Percentiles rank a stretch among this genome's conserved stretches.
phyloP scores from a whole-genome alignment of 306 rosid species.

The Medicago arabica region DNA sequence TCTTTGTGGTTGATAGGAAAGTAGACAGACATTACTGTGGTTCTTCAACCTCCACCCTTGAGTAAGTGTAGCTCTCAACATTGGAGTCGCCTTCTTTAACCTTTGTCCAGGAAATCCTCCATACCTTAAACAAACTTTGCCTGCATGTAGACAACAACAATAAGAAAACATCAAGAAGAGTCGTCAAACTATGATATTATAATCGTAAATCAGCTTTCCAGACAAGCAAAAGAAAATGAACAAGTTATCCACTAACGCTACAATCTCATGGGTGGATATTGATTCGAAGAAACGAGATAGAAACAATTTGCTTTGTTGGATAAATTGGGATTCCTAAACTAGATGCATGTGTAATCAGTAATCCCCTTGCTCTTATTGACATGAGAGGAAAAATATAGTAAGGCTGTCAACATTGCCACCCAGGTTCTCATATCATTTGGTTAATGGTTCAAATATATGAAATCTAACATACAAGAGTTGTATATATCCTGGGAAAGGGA shows the following conservation, averaged over 20 bases:
- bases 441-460: slow-evolving; percentile 10
- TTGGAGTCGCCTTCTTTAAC: slow-evolving; percentile 47
- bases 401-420: slow-evolving; percentile 8
- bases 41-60: slow-evolving; percentile 55
- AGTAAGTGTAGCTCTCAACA: slow-evolving; percentile 50
- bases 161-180: slow-evolving; percentile 26
- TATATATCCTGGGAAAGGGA: background rate
- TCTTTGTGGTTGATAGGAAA: slow-evolving; percentile 7
- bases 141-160: slow-evolving; percentile 54
- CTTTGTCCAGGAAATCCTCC: slow-evolving; percentile 75
- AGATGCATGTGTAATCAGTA: slow-evolving; percentile 8
- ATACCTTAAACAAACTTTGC: slow-evolving; percentile 57
- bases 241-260: slow-evolving; percentile 8
- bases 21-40: slow-evolving; percentile 37
- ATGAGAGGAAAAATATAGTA: slow-evolving; percentile 3
- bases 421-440: slow-evolving; percentile 17
- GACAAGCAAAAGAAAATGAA: slow-evolving; percentile 28
- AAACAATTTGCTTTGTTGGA: slow-evolving; percentile 21
- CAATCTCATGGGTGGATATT: slow-evolving; percentile 24
- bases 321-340: slow-evolving; percentile 13
- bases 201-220: slow-evolving; percentile 13
- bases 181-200: slow-evolving; percentile 1
- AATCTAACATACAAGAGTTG: slow-evolving; percentile 3
- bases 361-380: slow-evolving; percentile 26
- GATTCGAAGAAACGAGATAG: slow-evolving; percentile 1